Base-by-base conservation (phyloP, 2,329 filamentous ascomycete genomes). In the Fusarium anguioides region DNA sequence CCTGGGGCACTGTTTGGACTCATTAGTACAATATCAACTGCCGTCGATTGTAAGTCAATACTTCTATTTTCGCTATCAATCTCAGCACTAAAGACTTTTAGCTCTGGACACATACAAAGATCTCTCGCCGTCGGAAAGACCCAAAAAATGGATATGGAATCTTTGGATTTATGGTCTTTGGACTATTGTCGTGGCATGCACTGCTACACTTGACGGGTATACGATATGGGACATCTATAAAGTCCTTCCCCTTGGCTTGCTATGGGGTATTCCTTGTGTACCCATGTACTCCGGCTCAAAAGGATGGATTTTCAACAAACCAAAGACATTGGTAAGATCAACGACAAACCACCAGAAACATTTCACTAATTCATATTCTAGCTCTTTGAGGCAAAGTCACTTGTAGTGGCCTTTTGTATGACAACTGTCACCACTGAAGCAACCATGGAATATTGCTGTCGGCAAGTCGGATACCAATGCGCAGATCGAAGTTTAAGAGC, bases 31-130 rank as follows among this genome's bases (percentile, higher is more conserved):
- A 50, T 64, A 8, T 64, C 60, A 4, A 50, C 60, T n/a, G 33
- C 26, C 3, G 57, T 64, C 6, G 60, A 64, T 10, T 60, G 60
- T 17, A 56, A 21, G 60, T 42, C 1, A 21, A 33, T 15, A 1
- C 23, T n/a, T 18, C 15, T 10, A 3, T 14, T 33, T 1, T 6
- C 15, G 9, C 24, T 10, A 15, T 14, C 12, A 11, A 23, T 15
- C 15, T 3, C 12, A 4, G n/a, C 23, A 36, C 31, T 60, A 5
- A 63, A 24, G 4, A 24, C 14, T n/a, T 4, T 9, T 7, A 64
- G 57, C 60, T 1, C 61, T 64, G 42, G 60, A 61, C 8, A 64
- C 60, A 21, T 64, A 63, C 21, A 64, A 61, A 50, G 60, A 64
- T 1, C 23, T 64, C 4, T 17, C 45, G 4, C 24, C 21, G 5